A percentile compares a stretch with the other conserved stretches of the same genome.
These are phyloP conservation scores for Quercus bicolor DNA, from an alignment of 306 rosid genomes.

Conservation along the genomic window DNA sequence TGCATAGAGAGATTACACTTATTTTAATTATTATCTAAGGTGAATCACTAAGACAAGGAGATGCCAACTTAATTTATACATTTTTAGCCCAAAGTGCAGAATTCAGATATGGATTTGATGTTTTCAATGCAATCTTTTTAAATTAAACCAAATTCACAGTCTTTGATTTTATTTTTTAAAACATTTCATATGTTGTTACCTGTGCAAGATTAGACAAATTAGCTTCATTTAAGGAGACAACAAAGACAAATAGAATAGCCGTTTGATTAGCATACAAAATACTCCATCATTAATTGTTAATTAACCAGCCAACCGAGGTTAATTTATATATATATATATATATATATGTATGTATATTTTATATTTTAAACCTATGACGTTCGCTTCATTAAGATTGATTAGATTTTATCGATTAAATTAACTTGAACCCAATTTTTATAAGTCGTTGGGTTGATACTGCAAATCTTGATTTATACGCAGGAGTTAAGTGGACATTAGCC, in stretches of 20 bases:
- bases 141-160: neutral
- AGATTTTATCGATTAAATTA: too few relatives aligned
- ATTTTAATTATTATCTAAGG: slow-evolving; percentile 12
- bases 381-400: too few relatives aligned
- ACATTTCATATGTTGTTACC: slow-evolving; percentile 13
- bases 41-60: slow-evolving; percentile 21
- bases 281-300: neutral
- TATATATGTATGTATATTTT: too few relatives aligned
- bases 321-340: neutral
- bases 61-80: slow-evolving; percentile 16
- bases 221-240: slow-evolving; percentile 52
- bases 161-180: neutral
- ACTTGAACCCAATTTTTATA: neutral
- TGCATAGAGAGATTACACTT: neutral
- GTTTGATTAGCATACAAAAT: neutral
- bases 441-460: slow-evolving; percentile 16
- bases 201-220: slow-evolving; percentile 19
- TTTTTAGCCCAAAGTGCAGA: neutral
- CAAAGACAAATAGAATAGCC: slow-evolving; percentile 32
- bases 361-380: too few relatives aligned
- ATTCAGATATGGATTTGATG: neutral
- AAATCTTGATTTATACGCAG: slow-evolving; percentile 15
- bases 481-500: slow-evolving; percentile 25
- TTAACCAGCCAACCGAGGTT: slow-evolving; percentile 33
- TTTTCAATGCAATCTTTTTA: slow-evolving; percentile 8